Base-by-base conservation (phyloP, 148 eudicot species). In the Nyssa sinensis region DNA sequence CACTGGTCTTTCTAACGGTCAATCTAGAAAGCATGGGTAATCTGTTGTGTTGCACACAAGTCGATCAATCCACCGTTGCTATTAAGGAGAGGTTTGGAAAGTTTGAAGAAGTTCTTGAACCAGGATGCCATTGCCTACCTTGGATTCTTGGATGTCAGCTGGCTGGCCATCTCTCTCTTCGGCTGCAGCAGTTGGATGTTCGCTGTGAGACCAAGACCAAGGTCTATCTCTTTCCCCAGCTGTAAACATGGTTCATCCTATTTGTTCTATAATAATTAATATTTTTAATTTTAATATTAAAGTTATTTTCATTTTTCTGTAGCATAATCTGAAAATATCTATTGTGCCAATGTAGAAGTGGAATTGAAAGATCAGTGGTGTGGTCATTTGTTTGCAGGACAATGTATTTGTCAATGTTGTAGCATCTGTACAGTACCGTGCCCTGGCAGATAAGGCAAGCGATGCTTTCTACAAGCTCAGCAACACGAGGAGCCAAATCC, bases 401-500 rank as follows among this genome's bases (percentile, higher is more conserved):
- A 87, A 88, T 74, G 91, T 87, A 12, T 88, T 85, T 78, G 89
- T 89, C 62, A 87, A 83, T 70, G 86, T 89, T 19, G 91, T 85
- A 44, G 88, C 89, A 64, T 88, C 89, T 13, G 63, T 90, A 4
- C 89, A 90, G 62, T 87, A 79, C 55, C 91, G 91, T 5, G 89
- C 94, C 28, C 74, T 86, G 10, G 74, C 85, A 25, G 87, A 86
- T 2, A 87, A 87, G 77, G 91, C 94, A 29, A 66, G 37, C 23
- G 91, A 89, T 73, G 93, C 90, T 33, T 89, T 85, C 76, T 85
- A 87, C 75, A 86, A 81, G 47, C 91, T 88, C n/a, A 84, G 81
- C 76, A 84, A 90, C 66, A 88, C 89, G 11, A 79, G 78, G 31
- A 27, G 63, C 10, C 92, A 86, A 72, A 86, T 90, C 71, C 88